phyloP scores from a whole-genome alignment of 1,139 yeast genomes.

The Nadsonia starkeyi-henricii region DNA sequence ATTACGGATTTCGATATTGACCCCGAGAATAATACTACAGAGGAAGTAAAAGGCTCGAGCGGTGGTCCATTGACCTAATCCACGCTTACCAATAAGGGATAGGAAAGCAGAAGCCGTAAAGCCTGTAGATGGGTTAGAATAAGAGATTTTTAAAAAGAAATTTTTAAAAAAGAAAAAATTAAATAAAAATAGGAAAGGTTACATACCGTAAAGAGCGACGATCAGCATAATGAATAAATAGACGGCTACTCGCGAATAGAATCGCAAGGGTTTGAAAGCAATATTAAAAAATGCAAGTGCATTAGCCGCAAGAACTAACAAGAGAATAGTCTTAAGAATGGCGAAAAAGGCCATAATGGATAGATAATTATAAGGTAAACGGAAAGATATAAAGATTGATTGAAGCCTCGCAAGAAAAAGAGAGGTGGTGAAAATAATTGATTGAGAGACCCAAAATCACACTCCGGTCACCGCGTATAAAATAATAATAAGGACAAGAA shows the following conservation, averaged over 20 bases:
- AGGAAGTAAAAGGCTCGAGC: conserved; percentile 20
- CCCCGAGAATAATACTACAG: conserved; percentile 3
- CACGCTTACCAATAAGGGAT: conserved; percentile 41
- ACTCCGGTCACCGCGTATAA: too few relatives aligned
- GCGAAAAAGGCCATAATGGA: not conserved
- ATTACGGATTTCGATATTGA: conserved; percentile 9
- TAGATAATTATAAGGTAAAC: too few relatives aligned
- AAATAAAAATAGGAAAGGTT: too few relatives aligned
- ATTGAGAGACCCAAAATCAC: too few relatives aligned
- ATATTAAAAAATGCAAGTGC: not conserved
- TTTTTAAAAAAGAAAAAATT: too few relatives aligned
- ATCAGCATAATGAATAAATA: conserved; percentile 19
- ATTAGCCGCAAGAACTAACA: not conserved
- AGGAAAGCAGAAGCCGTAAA: not conserved
- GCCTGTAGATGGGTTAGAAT: conserved; percentile 7
- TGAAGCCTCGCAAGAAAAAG: too few relatives aligned
- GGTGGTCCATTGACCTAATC: conserved; percentile 76
- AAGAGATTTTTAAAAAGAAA: not conserved
- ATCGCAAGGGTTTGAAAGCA: conserved; percentile 9
- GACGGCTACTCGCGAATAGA: conserved; percentile 22
- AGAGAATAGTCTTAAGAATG: not conserved
- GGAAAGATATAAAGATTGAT: too few relatives aligned
- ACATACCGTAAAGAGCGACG: conserved; percentile 26
- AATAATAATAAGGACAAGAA: too few relatives aligned
- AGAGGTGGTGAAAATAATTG: too few relatives aligned